A percentile compares a stretch with the other conserved stretches of the same genome.
Conservation (phyloP, 2,329 filamentous ascomycete genomes). For the Coleophoma cylindrospora region DNA sequence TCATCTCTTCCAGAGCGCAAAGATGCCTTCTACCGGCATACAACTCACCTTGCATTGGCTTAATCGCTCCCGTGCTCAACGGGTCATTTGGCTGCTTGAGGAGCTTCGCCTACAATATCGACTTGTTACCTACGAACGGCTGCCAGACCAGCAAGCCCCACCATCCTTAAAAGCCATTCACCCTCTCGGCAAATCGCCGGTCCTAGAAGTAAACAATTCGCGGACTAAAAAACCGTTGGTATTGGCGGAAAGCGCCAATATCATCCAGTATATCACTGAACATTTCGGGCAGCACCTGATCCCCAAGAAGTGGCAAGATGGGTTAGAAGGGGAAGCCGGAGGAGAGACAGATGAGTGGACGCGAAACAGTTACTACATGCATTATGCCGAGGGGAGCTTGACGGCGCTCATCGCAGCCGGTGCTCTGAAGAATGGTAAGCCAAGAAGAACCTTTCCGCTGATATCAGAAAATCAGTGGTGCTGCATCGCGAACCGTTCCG, state of each 20-base stretch:
- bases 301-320: slow-evolving; percentile 46
- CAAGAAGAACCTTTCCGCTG: background rate
- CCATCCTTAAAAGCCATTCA: slow-evolving; percentile 69
- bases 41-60: slow-evolving; percentile 40
- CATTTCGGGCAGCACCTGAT: slow-evolving; percentile 43
- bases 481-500: background rate
- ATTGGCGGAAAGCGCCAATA: slow-evolving; percentile 73
- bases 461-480: background rate
- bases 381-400: slow-evolving; percentile 77
- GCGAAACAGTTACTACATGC: slow-evolving; percentile 61
- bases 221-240: slow-evolving; percentile 33
- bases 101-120: slow-evolving; percentile 68
- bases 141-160: slow-evolving; percentile 56
- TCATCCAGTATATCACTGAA: slow-evolving; percentile 76
- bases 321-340: slow-evolving; percentile 45
- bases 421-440: background rate
- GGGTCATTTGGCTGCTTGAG: slow-evolving; percentile 62
- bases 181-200: slow-evolving; percentile 77
- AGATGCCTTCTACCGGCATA: background rate
- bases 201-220: slow-evolving; percentile 55
- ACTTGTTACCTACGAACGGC: slow-evolving; percentile 69
- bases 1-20: too few species aligned
- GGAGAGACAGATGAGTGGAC: slow-evolving; percentile 54
- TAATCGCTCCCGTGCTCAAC: slow-evolving; percentile 57
- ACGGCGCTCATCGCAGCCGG: slow-evolving; percentile 48